phyloP scores from a whole-genome alignment of 306 rosid species.

The Acacia melanoxylon region DNA sequence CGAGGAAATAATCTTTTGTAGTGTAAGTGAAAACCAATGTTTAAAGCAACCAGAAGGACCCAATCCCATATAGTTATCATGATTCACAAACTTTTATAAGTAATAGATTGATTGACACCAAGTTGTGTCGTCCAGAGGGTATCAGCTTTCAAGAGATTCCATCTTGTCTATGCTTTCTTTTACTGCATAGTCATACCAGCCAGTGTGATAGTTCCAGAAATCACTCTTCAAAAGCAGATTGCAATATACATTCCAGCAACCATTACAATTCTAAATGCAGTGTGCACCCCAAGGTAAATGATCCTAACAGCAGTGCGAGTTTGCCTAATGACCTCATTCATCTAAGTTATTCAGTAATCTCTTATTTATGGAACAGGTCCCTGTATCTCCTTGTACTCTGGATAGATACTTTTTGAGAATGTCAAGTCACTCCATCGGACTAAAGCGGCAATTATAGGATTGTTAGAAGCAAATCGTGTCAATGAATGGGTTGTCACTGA shows the following conservation, averaged over 20 bases:
- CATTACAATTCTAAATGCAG: constrained; percentile 57
- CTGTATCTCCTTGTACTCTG: constrained; percentile 50
- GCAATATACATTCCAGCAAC: constrained; percentile 58
- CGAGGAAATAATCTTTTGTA: constrained; percentile 45
- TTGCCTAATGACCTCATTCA: constrained; percentile 3
- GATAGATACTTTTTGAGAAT: constrained; percentile 70
- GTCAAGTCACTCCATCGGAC: constrained; percentile 64
- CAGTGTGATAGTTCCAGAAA: constrained; percentile 55
- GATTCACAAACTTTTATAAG: constrained; percentile 14
- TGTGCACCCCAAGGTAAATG: constrained; percentile 54
- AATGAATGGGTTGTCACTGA: constrained; percentile 67
- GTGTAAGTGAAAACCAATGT: constrained; percentile 36
- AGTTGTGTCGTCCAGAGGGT: constrained; percentile 44
- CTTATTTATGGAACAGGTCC: constrained; percentile 42
- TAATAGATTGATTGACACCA: constrained; percentile 31
- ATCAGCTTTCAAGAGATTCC: constrained; percentile 49
- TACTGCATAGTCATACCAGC: constrained; percentile 62
- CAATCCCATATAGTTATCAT: constrained; percentile 14
- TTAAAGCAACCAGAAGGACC: constrained; percentile 6
- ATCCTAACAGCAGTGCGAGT: constrained; percentile 26
- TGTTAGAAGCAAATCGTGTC: constrained; percentile 55
- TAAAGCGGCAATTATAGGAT: constrained; percentile 57
- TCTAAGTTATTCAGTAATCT: constrained; percentile 20
- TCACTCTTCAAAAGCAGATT: constrained; percentile 43
- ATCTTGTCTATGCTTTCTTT: constrained; percentile 57